Percentiles rank a stretch among this genome's conserved stretches.
Conservation (phyloP, 2,329 filamentous ascomycete species). For the Phaeoacremonium minimum region DNA sequence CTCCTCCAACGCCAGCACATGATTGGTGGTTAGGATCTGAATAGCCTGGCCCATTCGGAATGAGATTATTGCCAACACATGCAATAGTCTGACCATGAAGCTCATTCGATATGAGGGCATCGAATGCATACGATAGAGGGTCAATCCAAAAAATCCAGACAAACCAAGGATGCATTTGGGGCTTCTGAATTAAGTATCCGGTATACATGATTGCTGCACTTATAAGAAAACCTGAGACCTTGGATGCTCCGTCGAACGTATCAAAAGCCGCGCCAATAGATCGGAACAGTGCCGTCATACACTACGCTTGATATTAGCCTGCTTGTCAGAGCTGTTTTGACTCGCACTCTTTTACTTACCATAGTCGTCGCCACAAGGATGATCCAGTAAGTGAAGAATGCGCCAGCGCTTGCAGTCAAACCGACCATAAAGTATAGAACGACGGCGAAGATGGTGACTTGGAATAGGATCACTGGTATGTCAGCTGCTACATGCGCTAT, state of each 20-base stretch:
- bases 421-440: conserved; percentile 63
- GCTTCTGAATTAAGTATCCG: conserved; percentile 59
- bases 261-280: conserved; percentile 49
- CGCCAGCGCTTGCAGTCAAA: conserved; percentile 41
- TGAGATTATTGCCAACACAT: conserved; percentile 3
- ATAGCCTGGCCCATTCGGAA: conserved; percentile 3
- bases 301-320: neutral
- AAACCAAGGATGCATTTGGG: conserved; percentile 60
- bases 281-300: conserved; percentile 30
- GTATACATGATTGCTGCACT: conserved; percentile 48
- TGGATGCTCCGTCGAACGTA: conserved; percentile 56
- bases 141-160: conserved; percentile 62
- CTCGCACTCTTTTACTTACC: neutral
- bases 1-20: conserved; percentile 1
- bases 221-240: conserved; percentile 40
- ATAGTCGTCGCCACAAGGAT: neutral
- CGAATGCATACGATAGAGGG: conserved; percentile 66
- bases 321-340: too few relatives aligned
- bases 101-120: conserved; percentile 66
- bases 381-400: conserved; percentile 31
- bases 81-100: conserved; percentile 39
- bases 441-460: conserved; percentile 53
- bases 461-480: conserved; percentile 52
- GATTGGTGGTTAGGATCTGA: conserved; percentile 1
- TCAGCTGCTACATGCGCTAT: conserved; percentile 51